phyloP scores from a whole-genome alignment of 805 yeast species.

The Myxozyma vanderwaltii region DNA sequence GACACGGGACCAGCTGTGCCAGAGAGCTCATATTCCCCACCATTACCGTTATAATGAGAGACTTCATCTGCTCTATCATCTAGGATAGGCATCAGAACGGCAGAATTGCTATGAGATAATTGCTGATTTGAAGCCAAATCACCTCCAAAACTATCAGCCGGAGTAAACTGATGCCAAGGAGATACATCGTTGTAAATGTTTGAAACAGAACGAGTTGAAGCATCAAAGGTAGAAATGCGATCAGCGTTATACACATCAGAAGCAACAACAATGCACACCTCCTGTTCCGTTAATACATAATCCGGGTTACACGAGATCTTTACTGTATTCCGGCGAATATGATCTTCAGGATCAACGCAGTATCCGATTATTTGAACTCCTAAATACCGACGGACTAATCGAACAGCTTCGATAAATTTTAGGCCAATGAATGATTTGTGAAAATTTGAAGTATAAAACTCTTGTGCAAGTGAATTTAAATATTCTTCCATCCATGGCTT shows the following conservation, averaged over 20 bases:
- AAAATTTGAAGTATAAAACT: conserved; percentile 16
- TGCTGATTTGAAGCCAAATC: not conserved
- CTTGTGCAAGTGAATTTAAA: conserved; percentile 7
- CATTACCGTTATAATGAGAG: too few relatives aligned
- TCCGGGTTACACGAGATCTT: conserved; percentile 10
- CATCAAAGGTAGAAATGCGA: conserved; percentile 15
- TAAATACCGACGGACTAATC: not conserved
- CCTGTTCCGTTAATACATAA: conserved; percentile 12
- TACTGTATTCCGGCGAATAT: conserved; percentile 12
- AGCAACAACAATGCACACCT: conserved; percentile 17
- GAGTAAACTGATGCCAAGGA: conserved; percentile 6
- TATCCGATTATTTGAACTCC: conserved; percentile 21
- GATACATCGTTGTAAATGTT: not conserved
- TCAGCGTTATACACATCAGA: conserved; percentile 20
- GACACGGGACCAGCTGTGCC: too few relatives aligned
- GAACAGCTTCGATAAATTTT: conserved; percentile 20
- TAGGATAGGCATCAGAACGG: too few relatives aligned
- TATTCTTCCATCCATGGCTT: conserved; percentile 22
- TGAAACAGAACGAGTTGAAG: not conserved
- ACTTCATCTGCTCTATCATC: too few relatives aligned
- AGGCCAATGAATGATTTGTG: conserved; percentile 11
- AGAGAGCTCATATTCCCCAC: too few relatives aligned
- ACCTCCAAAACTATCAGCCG: conserved; percentile 8
- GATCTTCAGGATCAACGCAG: conserved; percentile 5
- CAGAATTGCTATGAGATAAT: too few relatives aligned